Base-by-base conservation (phyloP, 768 basidiomycete genomes). In the Leccinum obscurum region DNA sequence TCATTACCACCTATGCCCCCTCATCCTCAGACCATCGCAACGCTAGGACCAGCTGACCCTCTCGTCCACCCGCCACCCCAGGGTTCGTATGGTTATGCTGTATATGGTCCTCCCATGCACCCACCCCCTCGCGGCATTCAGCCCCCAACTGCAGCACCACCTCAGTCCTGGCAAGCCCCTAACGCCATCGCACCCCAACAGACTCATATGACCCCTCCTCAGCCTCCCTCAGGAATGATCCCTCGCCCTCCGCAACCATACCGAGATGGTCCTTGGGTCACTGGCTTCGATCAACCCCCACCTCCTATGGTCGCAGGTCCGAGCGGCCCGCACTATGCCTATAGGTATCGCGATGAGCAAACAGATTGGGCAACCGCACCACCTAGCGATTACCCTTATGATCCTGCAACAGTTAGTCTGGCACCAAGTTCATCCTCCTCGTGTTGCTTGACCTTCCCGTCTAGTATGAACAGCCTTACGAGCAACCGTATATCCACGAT, bases 111-210 rank as follows among this genome's bases (percentile, higher is more conserved):
- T 59, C 76, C 75, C 49, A 75, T 82, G 44, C 73, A 75, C 46
- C 67, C 68, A 48, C 65, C 71, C n/a, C 68, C 76, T 34, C 73
- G 77, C 22, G 69, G 80, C 34, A 76, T 84, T 64, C 82, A 80
- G 46, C 75, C 78, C 9, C 72, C 81, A 14, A 72, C 81, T 14
- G 72, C 81, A 30, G 80, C 78, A 3, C 80, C 84, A 8, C 81
- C 85, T 6, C 87, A 85, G 60, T 77, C 85, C 17, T 89, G 89
- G 88, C 87, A 88, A 66, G 78, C 81, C 7, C 73, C 85, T 5
- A 80, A 77, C 48, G 81, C 79, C 24, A 86, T 90, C 44, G 81
- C 85, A 0, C 87, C 88, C 7, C 82, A 86, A 56, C 88, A 89
- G 64, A 83, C 86, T 0, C 88, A 83, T 56, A 76, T 85, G 64